Conservation (phyloP, 805 yeast genomes). For the Candida sphagnicola region DNA sequence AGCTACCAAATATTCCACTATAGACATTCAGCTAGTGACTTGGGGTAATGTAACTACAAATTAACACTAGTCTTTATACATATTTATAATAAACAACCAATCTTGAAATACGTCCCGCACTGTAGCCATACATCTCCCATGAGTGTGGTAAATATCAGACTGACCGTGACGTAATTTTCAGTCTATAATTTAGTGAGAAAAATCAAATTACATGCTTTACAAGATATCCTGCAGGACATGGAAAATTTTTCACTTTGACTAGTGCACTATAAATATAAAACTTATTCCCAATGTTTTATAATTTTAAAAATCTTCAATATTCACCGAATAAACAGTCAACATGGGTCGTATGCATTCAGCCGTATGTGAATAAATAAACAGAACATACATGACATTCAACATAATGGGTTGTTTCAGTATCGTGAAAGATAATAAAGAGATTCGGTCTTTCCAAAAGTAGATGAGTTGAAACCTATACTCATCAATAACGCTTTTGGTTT, state of each 20-base stretch:
- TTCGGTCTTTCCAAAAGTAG: constrained; percentile 1
- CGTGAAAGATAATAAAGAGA: constrained; percentile 4
- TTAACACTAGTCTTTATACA: too few relatives aligned
- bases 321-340: constrained; percentile 47
- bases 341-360: constrained; percentile 99
- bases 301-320: constrained; percentile 8
- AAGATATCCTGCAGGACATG: constrained; percentile 4
- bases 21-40: too few relatives aligned
- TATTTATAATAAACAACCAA: too few relatives aligned
- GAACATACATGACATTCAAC: not conserved
- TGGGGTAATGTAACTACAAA: too few relatives aligned
- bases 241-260: not conserved
- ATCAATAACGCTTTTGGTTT: constrained; percentile 1
- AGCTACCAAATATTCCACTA: too few relatives aligned
- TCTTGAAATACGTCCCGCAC: too few relatives aligned
- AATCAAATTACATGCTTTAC: too few relatives aligned
- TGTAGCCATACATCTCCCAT: too few relatives aligned
- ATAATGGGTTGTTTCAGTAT: constrained; percentile 19
- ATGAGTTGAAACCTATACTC: not conserved
- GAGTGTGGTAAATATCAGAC: too few relatives aligned
- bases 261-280: not conserved
- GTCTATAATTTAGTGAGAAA: too few relatives aligned
- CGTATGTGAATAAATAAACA: constrained; percentile 54
- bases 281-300: not conserved
- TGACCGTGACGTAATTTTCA: too few relatives aligned